Evolutionary conservation across 805 yeast species (phyloP), one percentile per base, ranked within the genome.

Genomic region (Candida verbasci): DNA sequence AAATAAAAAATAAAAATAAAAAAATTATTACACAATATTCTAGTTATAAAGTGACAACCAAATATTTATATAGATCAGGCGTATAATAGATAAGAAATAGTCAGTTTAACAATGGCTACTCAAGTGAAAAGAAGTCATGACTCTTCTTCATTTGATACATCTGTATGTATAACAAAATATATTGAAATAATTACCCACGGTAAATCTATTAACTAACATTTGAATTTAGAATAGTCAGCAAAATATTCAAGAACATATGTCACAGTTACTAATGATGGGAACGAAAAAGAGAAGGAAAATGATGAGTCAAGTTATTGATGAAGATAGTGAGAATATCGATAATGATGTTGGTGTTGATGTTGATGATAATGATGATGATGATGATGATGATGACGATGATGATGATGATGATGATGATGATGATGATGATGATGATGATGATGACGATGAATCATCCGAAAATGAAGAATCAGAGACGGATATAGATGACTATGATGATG

Each of bases 391-490:
- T n/a, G 29, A 37, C 5, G 23, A 15, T 6, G 34, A 18, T 15
- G 20, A 23, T 23, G 25, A 34, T 3, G 22, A 24, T 10, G 33
- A 46, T 35, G 25, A 35, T 24, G 17, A 7, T 10, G 14, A 21
- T 22, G 39, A 28, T n/a, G 9, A 18, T 10, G 38, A 9, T 21
- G n/a, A 6, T n/a, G 17, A 18, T 28, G 31, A 22, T 5, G 17
- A 10, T 12, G 12, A 18, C 31, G 38, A 29, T 3, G 16, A 12
- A 23, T 33, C 6, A n/a, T 7, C 10, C 16, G 24, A 28, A 16
- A 16, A 8, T 23, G 41, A 44, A 9, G 46, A 37, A 2, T 31
- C 40, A 17, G 44, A 35, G 2, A 39, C 34, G 6, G 36, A 21
- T 5, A 40, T 32, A 1, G 17, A 29, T 5, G 45, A 40, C 3